Evolutionary conservation across 441 rosid genomes (phyloP), one percentile per base, ranked within the genome.

Genomic region (Pelargonium fulgidum): DNA sequence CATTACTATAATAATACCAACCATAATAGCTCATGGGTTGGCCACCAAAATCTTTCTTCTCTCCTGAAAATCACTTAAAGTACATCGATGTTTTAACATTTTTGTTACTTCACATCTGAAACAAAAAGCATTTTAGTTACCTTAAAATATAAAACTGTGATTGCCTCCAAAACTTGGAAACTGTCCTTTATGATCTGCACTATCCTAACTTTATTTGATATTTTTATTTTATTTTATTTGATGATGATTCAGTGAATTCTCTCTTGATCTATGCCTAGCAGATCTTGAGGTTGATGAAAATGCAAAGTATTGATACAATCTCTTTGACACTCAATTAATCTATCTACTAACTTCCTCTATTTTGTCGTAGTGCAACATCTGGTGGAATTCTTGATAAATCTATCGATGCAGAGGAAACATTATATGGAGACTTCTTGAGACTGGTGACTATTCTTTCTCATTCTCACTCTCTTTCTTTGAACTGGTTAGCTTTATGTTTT

Each of bases 391-490:
- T 90, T 66, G 97, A 89, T 73, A 83, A 73, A 82, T 83, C 90
- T 68, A 84, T 91, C 52, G 92, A 91, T 44, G 89, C 85, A 33
- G 96, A 93, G 79, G 91, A 93, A 71, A 79, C 72, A 62, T 44
- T 72, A 56, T 70, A 91, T 50, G 87, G 89, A 45, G 98, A 93
- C 82, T 85, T 93, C 84, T 71, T 91, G 85, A 86, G 91, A 77
- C 88, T 91, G 92, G 98, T 93, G 78, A 70, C 68, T 16, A 66
- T 72, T 69, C 50, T 41, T 7, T 50, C 67, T 36, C 44, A 14
- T 29, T 29, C 36, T 29, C 0, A 5, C 36, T 29, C 36, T 50
- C 2, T 50, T 50, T n/a, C n/a, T 50, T 50, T 50, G 56, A 10
- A 50, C 41, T 7, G 41, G 41, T 36, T 36, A 36, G 7, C 41